Evolutionary conservation across 768 basidiomycete genomes (phyloP).

Genomic region (Boletus eberwhitei): DNA sequence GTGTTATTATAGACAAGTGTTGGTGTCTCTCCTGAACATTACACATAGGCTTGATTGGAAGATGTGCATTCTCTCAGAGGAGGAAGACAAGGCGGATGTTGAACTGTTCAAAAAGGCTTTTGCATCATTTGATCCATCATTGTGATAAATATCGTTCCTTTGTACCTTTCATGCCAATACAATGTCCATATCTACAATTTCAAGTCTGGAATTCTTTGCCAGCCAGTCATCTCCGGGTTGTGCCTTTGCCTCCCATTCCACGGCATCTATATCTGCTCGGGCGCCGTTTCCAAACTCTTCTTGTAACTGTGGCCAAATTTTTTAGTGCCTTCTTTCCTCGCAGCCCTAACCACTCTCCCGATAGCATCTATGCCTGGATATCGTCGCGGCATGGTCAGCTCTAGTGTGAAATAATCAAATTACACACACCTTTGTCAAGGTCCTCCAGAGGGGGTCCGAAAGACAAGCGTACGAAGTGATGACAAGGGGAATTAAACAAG

Average conservation of each 20-base stretch:
- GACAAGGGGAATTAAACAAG: constrained; percentile 86
- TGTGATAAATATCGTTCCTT: constrained; percentile 14
- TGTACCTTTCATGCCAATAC: neutral
- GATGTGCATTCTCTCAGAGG: constrained; percentile 75
- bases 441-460: constrained; percentile 81
- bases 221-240: neutral
- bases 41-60: constrained; percentile 92
- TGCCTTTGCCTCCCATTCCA: too few relatives aligned
- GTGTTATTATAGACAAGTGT: constrained; percentile 58
- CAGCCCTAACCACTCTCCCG: constrained; percentile 68
- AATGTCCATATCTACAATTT: neutral
- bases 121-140: constrained; percentile 60
- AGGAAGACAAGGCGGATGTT: constrained; percentile 82
- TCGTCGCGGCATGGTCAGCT: neutral
- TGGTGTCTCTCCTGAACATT: constrained; percentile 71
- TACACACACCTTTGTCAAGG: constrained; percentile 63
- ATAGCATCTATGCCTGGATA: constrained; percentile 79
- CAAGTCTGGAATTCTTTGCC: neutral
- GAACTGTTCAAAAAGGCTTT: constrained; percentile 84
- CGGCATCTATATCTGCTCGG: constrained; percentile 21
- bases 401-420: neutral
- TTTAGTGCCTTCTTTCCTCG: constrained; percentile 55
- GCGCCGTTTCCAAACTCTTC: constrained; percentile 47
- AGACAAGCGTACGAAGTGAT: constrained; percentile 83
- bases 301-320: constrained; percentile 71